These are phyloP conservation scores for Rhodotorula toruloides DNA, from an alignment of 768 basidiomycete species.

Conservation along the genomic window DNA sequence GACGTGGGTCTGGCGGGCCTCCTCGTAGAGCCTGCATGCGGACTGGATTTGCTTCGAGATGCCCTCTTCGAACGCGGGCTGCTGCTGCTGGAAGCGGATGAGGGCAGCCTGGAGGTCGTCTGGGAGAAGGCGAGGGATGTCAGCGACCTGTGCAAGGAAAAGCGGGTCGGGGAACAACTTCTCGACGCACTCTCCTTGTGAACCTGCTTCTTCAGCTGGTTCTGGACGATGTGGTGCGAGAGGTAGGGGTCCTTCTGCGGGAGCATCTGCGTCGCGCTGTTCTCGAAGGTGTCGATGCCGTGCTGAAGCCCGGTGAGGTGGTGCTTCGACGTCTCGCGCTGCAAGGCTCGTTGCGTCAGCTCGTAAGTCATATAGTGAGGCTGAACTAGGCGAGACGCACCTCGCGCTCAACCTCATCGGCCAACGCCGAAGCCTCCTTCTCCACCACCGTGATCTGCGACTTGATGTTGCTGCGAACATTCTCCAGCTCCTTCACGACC, in stretches of 20 bases:
- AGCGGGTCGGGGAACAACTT: not conserved
- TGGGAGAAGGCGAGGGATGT: not conserved
- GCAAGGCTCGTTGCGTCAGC: not conserved
- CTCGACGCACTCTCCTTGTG: conserved; percentile 33
- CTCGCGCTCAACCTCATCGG: conserved; percentile 36
- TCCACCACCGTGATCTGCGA: conserved; percentile 52
- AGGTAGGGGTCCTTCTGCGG: conserved; percentile 39
- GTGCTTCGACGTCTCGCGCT: conserved; percentile 26
- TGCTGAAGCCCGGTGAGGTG: conserved; percentile 32
- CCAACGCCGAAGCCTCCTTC: conserved; percentile 46
- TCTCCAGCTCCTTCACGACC: conserved; percentile 34
- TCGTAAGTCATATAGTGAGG: not conserved
- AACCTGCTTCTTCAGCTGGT: conserved; percentile 54
- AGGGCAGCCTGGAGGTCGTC: conserved; percentile 40
- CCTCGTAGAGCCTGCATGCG: conserved; percentile 26
- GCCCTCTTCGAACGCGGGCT: conserved; percentile 32
- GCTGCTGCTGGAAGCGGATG: conserved; percentile 41
- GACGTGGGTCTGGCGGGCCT: conserved; percentile 16
- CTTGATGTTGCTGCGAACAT: conserved; percentile 34
- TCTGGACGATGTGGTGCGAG: conserved; percentile 42
- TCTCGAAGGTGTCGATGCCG: conserved; percentile 40
- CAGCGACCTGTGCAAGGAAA: too few species aligned
- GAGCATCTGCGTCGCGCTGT: conserved; percentile 27
- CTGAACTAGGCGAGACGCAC: not conserved
- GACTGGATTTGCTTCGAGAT: conserved; percentile 26